A percentile compares a stretch with the other conserved stretches of the same genome.
These are phyloP conservation scores for Rhizopogon rudus DNA, from an alignment of 768 basidiomycete genomes.

Conservation along the genomic window DNA sequence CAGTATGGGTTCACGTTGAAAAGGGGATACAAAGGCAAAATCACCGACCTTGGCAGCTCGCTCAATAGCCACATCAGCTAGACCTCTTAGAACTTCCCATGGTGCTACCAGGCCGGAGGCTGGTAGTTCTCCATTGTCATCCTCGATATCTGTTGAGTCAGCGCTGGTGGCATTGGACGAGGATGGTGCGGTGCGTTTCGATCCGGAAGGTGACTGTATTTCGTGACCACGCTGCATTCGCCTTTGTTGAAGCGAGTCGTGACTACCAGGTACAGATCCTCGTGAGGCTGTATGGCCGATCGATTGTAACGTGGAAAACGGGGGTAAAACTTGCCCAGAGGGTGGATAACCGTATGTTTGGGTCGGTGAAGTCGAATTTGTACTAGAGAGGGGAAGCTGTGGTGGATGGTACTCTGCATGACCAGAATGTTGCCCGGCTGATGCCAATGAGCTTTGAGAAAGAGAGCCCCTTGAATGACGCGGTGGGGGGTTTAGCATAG, in stretches of 20 bases:
- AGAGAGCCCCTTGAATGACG: constrained; percentile 29
- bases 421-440: constrained; percentile 28
- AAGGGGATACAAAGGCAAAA: not conserved
- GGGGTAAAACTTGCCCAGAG: constrained; percentile 57
- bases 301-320: constrained; percentile 63
- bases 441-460: constrained; percentile 28
- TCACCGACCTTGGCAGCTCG: constrained; percentile 66
- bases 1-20: constrained; percentile 1
- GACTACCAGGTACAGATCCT: constrained; percentile 54
- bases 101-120: constrained; percentile 80
- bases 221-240: constrained; percentile 23
- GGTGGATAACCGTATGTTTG: constrained; percentile 30
- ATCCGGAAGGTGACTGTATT: constrained; percentile 28
- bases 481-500: constrained; percentile 23
- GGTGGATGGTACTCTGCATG: constrained; percentile 39
- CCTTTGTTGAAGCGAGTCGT: constrained; percentile 31
- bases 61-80: constrained; percentile 79
- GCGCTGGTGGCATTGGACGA: constrained; percentile 71
- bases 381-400: constrained; percentile 38
- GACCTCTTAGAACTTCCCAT: constrained; percentile 77
- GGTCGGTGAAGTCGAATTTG: constrained; percentile 30
- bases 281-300: constrained; percentile 43
- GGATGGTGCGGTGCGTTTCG: constrained; percentile 57
- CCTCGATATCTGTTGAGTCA: constrained; percentile 81
- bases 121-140: constrained; percentile 75